phyloP scores from a whole-genome alignment of 768 basidiomycete species.

The Boletus coccyginus region DNA sequence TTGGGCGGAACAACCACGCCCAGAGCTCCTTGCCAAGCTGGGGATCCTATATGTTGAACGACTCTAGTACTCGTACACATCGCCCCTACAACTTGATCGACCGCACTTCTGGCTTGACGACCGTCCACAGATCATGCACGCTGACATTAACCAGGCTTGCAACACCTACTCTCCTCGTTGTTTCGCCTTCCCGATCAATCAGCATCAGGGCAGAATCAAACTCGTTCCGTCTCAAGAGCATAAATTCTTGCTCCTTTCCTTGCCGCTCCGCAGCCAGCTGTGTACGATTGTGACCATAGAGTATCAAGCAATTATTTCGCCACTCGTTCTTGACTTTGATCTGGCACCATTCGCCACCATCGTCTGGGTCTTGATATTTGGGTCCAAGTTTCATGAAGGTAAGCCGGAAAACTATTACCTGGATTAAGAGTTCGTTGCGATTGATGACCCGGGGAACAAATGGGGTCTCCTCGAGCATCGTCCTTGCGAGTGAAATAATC shows the following conservation, averaged over 20 bases:
- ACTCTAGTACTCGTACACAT: background rate
- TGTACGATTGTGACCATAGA: background rate
- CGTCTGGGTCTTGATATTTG: background rate
- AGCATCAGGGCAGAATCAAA: constrained; percentile 1
- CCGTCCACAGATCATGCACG: background rate
- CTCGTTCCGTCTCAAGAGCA: background rate
- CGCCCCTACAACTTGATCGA: background rate
- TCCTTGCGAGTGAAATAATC: background rate
- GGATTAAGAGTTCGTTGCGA: background rate
- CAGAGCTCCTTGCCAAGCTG: too few species aligned
- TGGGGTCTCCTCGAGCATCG: background rate
- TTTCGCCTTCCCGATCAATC: background rate
- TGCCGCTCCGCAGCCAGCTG: background rate
- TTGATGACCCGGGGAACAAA: background rate
- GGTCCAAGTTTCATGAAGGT: background rate
- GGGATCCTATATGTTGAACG: too few species aligned
- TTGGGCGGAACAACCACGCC: too few species aligned
- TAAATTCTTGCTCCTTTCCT: background rate
- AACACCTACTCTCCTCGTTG: background rate
- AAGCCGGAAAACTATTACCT: background rate
- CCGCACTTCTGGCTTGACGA: background rate
- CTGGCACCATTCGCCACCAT: background rate
- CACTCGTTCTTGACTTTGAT: background rate
- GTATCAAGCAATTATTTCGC: background rate
- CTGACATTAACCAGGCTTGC: background rate